phyloP scores from a whole-genome alignment of 176 grass and related monocot genomes.

The Areca catechu region DNA sequence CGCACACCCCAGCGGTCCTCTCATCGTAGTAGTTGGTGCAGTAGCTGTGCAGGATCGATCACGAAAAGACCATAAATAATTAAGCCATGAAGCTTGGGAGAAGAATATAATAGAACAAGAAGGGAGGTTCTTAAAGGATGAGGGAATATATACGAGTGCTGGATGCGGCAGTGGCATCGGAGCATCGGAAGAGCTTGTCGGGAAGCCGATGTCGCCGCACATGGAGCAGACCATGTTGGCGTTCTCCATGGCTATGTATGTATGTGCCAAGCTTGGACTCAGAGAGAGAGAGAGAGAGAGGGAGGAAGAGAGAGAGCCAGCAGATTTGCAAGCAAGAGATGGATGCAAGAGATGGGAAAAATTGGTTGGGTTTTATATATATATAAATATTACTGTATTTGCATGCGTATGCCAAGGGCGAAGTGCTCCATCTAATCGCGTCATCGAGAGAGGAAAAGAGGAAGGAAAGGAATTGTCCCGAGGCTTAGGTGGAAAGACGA shows the following conservation, averaged over 20 bases:
- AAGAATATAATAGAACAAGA: not conserved
- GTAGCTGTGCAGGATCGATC: slow-evolving; percentile 45
- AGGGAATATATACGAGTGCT: slow-evolving; percentile 65
- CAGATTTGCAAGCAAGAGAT: slow-evolving; percentile 24
- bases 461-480: too few relatives aligned
- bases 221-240: slow-evolving; percentile 63
- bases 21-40: slow-evolving; percentile 95
- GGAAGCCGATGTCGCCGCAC: slow-evolving; percentile 98
- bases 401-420: too few relatives aligned
- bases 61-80: not conserved
- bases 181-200: slow-evolving; percentile 91
- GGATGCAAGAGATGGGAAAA: too few relatives aligned
- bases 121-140: not conserved
- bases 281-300: slow-evolving; percentile 3
- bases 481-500: too few relatives aligned
- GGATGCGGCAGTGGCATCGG: slow-evolving; percentile 72
- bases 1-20: slow-evolving; percentile 42
- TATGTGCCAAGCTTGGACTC: not conserved
- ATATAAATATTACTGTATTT: too few relatives aligned
- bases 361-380: too few relatives aligned
- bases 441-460: too few relatives aligned
- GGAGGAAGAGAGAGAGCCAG: slow-evolving; percentile 15
- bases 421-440: too few relatives aligned
- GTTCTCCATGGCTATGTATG: slow-evolving; percentile 15
- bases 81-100: not conserved